Percentiles rank a stretch among this genome's conserved stretches.
Conservation (phyloP, 2,329 filamentous ascomycete species). For the Tothia fuscella region DNA sequence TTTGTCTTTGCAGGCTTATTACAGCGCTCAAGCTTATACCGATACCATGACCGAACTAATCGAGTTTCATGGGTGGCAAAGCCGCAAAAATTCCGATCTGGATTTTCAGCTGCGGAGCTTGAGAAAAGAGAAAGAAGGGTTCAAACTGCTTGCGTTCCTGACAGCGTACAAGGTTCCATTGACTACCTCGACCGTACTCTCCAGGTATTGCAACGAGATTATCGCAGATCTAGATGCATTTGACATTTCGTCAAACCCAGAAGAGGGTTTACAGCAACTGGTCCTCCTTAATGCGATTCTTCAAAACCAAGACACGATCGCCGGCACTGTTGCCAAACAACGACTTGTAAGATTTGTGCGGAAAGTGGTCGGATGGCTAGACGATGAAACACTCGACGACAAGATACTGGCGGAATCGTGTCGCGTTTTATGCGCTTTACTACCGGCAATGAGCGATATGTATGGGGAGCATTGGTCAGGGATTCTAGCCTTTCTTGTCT, state of each 20-base stretch:
- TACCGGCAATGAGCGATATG: conserved; percentile 66
- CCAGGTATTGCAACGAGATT: conserved; percentile 46
- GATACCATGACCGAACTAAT: conserved; percentile 26
- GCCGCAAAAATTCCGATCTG: conserved; percentile 21
- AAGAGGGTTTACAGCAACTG: conserved; percentile 37
- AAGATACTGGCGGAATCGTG: conserved; percentile 45
- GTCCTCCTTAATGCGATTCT: conserved; percentile 44
- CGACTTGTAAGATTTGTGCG: conserved; percentile 73
- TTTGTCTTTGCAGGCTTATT: conserved; percentile 26
- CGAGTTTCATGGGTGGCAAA: conserved; percentile 30
- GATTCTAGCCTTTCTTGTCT: conserved; percentile 24
- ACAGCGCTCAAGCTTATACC: conserved; percentile 28
- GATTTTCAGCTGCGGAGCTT: conserved; percentile 25
- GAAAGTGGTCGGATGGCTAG: conserved; percentile 61
- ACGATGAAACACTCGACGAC: conserved; percentile 33
- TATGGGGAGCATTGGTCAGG: conserved; percentile 80
- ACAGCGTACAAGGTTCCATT: conserved; percentile 38
- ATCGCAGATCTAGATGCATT: conserved; percentile 46
- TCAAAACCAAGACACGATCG: conserved; percentile 34
- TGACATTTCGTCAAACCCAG: conserved; percentile 30
- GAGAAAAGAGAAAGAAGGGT: conserved; percentile 26
- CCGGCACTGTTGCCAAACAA: conserved; percentile 42
- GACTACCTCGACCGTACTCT: conserved; percentile 34
- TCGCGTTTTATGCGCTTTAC: conserved; percentile 41
- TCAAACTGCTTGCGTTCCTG: conserved; percentile 37